Base-by-base conservation (phyloP, 176 grass and related monocot species). In the Guadua angustifolia region DNA sequence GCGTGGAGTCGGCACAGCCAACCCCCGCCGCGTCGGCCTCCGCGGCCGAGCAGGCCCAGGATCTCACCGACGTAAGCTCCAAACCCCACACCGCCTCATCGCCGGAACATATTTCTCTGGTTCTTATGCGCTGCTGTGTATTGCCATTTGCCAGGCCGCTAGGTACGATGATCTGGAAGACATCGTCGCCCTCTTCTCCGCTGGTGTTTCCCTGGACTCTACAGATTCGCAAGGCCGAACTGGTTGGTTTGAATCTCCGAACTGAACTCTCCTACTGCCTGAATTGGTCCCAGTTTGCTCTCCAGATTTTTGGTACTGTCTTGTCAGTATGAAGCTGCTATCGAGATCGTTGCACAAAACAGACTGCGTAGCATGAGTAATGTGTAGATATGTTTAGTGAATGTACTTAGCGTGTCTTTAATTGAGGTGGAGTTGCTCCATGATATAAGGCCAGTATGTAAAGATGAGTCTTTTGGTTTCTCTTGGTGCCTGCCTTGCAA, bases 151-250 rank as follows among this genome's bases (percentile, higher is more conserved):
- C 29, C 29, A 29, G 96, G 91, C 91, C 13, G 96, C 96, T 35
- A 92, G 96, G 83, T 99, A 99, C 81, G 93, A 95, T 85, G 96
- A 99, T 26, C 56, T 99, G 66, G 87, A 99, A 53, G 93, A 95
- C 60, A 75, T 99, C 35, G 89, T 99, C 21, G 68, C 77, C 66
- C 85, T 99, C 65, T 90, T 92, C 82, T 94, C 93, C 22, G 32
- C 67, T 35, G 96, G 93, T 21, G 74, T 99, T 12, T 69, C 91
- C 6, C 89, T 92, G 39, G 84, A 95, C 79, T 94, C 89, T 5
- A 71, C 66, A 74, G 96, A 99, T 92, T 88, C 93, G 62, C 89
- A 99, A 84, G 93, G 93, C 56, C 81, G 93, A 66, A 99, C 93
- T 65, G 96, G 96, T 99, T 80, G 22, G 21, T 77, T 88, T 36